Percentiles rank a stretch among this genome's conserved stretches.
Conservation (phyloP, 2,329 filamentous ascomycete species). For the Dactylonectria macrodidyma region DNA sequence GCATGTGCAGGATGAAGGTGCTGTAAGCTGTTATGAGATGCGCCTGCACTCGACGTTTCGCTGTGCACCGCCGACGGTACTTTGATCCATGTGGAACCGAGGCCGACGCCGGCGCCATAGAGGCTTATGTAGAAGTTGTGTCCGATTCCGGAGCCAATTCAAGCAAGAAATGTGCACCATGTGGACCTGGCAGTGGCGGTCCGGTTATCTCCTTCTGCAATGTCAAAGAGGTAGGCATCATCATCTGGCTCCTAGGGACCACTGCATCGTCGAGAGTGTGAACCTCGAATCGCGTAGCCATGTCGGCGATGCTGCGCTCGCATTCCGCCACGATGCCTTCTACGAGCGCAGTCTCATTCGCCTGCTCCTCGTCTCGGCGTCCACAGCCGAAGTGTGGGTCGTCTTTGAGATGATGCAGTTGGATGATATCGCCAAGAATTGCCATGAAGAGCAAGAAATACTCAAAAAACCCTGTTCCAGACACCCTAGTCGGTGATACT, state of each 20-base stretch:
- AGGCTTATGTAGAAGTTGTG: background rate
- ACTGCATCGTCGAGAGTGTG: slow-evolving; percentile 9
- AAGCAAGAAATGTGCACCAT: background rate
- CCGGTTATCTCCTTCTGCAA: background rate
- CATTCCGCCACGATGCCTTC: slow-evolving; percentile 55
- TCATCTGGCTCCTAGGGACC: slow-evolving; percentile 12
- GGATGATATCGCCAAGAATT: slow-evolving; percentile 64
- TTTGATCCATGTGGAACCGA: background rate
- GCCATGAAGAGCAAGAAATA: slow-evolving; percentile 66
- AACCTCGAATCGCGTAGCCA: background rate
- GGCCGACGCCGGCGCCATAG: background rate
- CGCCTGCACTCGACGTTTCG: slow-evolving; percentile 40
- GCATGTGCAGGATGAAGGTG: slow-evolving; percentile 63
- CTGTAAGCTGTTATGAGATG: slow-evolving; percentile 63
- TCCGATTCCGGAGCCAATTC: background rate
- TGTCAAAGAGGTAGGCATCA: slow-evolving; percentile 3
- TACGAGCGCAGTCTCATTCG: slow-evolving; percentile 45
- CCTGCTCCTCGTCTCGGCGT: background rate
- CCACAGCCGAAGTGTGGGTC: slow-evolving; percentile 58
- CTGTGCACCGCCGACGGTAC: background rate
- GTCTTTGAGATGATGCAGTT: slow-evolving; percentile 60
- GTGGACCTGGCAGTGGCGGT: background rate
- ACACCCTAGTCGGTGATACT: slow-evolving; percentile 57
- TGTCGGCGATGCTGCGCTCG: slow-evolving; percentile 53
- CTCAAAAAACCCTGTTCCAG: slow-evolving; percentile 63